Base-by-base conservation (phyloP, 2,329 filamentous ascomycete genomes). In the Penicillium brasilianum region DNA sequence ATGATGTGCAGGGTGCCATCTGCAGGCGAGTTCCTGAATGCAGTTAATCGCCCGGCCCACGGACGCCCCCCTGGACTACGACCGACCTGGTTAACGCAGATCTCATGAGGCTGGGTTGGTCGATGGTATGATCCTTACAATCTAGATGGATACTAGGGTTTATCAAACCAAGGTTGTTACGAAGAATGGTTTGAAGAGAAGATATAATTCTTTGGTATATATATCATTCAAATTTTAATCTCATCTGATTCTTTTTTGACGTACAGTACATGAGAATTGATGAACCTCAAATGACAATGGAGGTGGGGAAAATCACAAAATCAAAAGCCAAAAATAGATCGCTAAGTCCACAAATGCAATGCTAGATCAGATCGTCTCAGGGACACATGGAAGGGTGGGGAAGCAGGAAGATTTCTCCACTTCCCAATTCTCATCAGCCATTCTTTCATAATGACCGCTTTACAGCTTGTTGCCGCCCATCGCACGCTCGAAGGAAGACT, bases 401-500 rank as follows among this genome's bases (percentile, higher is more conserved):
- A 22, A n/a, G 13, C 9, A 5, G n/a, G 28, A 7, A 13, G 32
- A 13, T 13, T n/a, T n/a, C 20, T 20, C 25, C 37, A 30, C 34
- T 30, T 44, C 30, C 30, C 41, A n/a, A n/a, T n/a, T n/a, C n/a
- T n/a, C 54, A 48, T 43, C 36, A 41, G 52, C 60, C 13, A n/a
- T 34, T 53, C n/a, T 39, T n/a, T 32, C 50, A 25, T 28, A 36
- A n/a, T n/a, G 22, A 22, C 16, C 36, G 5, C 36, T 55, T 59
- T 52, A 61, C 9, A 62, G 63, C 70, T 75, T 74, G 65, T 65
- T 70, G 54, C 59, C 53, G 54, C 59, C 53, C 53, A 56, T 56
- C 13, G 53, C 66, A n/a, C 75, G 75, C 75, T 77, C 74, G 46
- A 77, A 77, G 2, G 75, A 76, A 8, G 75, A 77, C 16, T 74